A percentile compares a stretch with the other conserved stretches of the same genome.
Conservation (phyloP, 2,329 filamentous ascomycete species). For the Diplodia seriata region DNA sequence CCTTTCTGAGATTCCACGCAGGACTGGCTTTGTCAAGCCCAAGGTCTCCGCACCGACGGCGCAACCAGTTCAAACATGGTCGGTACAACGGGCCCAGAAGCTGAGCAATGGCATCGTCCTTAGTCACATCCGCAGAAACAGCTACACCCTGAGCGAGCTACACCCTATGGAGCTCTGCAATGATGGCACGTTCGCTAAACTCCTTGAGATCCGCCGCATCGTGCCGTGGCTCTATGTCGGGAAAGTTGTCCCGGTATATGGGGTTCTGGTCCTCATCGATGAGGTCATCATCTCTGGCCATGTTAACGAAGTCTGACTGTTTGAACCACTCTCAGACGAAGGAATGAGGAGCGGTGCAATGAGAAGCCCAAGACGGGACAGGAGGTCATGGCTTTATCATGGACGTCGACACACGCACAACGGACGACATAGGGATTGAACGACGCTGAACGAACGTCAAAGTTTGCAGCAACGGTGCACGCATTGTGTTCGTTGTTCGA, state of each 20-base stretch:
- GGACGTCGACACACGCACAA: too few species aligned
- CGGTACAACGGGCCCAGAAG: neutral
- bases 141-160: neutral
- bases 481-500: too few species aligned
- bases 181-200: neutral
- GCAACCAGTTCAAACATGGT: neutral
- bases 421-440: too few species aligned
- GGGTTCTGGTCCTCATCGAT: neutral
- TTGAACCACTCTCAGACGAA: neutral
- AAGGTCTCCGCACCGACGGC: conserved; percentile 1
- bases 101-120: neutral
- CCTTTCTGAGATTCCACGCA: neutral
- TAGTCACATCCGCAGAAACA: neutral
- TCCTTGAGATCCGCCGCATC: neutral
- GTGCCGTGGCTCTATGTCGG: neutral
- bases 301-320: neutral
- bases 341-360: too few species aligned
- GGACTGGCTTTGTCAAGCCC: neutral
- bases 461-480: too few species aligned
- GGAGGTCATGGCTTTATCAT: too few species aligned
- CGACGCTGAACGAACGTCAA: too few species aligned
- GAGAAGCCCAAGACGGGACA: too few species aligned
- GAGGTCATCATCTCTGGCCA: neutral
- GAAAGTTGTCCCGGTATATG: neutral
- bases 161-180: neutral